Base-by-base conservation (phyloP, 2,329 filamentous ascomycete species). In the Fusarium kyushuense region DNA sequence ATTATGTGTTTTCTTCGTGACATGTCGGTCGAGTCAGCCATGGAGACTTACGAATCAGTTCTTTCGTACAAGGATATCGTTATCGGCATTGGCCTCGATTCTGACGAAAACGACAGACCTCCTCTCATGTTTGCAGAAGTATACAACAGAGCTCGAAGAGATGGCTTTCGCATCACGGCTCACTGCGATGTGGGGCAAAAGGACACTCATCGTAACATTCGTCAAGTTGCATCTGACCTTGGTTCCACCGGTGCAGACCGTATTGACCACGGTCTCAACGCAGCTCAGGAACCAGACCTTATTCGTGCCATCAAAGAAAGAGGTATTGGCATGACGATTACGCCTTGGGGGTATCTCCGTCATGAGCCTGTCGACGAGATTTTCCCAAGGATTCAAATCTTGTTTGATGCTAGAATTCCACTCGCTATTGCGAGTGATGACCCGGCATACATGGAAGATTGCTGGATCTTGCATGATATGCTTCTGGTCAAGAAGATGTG, bases 401-500 rank as follows among this genome's bases (percentile, higher is more conserved):
- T 92, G 63, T 76, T 92, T 16, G 84, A 90, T 33, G 79, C 79
- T 6, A 88, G 88, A 0, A 86, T 92, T 40, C 83, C 79, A 56
- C 91, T 92, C 74, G 89, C 86, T 35, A 87, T 93, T 75, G 92
- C 91, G 74, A 90, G 87, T 67, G 90, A 92, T 74, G 89, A 92
- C 74, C 90, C 90, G 54, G 89, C 88, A 7, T 92, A 92, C 72
- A 93, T 94, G 79, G 90, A 90, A 3, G 89, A 92, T 77, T 51
- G 51, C 0, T 74, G 69, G 70, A 68, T 73, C 53, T 82, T 85
- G 76, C 80, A 69, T 5, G 35, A 66, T 19, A 23, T 54, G n/a
- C 46, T 66, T 1, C 76, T 86, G 21, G 76, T 65, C 2, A 77
- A 82, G 54, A 59, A 45, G n/a, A 60, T 70, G 54, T 67, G 67